Conservation (phyloP, 2,329 filamentous ascomycete species). For the Aureobasidium melanogenum region DNA sequence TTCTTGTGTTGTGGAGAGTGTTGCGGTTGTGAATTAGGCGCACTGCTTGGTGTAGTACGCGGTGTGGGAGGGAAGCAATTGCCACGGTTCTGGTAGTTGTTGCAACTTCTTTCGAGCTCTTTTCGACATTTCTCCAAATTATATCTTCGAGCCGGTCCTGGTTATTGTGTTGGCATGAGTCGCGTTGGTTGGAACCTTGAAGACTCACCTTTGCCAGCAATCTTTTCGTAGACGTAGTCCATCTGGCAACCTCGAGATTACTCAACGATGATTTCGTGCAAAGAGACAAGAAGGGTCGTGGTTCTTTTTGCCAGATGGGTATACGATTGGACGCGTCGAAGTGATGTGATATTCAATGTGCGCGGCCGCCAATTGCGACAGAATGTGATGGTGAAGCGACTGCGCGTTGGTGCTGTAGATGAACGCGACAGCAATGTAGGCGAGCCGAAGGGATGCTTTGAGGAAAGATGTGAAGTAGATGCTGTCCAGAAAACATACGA, state of each 20-base stretch:
- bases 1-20: not conserved
- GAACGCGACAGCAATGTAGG: not conserved
- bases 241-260: not conserved
- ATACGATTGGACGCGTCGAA: too few relatives aligned
- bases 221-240: slow-evolving; percentile 1
- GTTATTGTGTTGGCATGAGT: not conserved
- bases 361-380: not conserved
- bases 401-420: not conserved
- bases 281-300: not conserved
- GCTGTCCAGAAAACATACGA: not conserved
- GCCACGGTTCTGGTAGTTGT: not conserved
- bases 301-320: not conserved
- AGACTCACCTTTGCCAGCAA: slow-evolving; percentile 1
- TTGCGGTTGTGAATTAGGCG: not conserved
- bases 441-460: not conserved
- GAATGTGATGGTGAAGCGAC: not conserved
- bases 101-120: slow-evolving; percentile 1
- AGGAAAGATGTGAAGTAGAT: not conserved
- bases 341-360: not conserved
- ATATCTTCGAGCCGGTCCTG: not conserved
- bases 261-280: not conserved
- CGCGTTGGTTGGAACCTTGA: not conserved
- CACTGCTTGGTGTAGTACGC: not conserved
- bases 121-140: not conserved
- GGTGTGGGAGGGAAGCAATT: not conserved